These are phyloP conservation scores for Tolypocladium endophyticum DNA, from an alignment of 2,329 filamentous ascomycete genomes.

Conservation along the genomic window DNA sequence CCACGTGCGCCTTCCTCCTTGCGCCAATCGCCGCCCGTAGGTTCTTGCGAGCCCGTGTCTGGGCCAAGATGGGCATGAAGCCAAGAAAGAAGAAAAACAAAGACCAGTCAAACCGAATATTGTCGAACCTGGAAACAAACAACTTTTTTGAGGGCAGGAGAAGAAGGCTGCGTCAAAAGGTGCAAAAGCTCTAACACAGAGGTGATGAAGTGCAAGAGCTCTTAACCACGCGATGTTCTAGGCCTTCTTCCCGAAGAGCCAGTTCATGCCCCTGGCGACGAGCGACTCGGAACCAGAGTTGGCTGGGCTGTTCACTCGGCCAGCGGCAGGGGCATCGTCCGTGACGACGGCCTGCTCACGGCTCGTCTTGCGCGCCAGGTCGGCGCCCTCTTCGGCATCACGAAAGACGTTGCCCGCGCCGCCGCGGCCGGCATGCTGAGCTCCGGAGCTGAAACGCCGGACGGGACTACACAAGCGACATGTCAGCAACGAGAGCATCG, in stretches of 20 bases:
- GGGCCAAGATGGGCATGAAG: neutral
- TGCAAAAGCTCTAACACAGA: neutral
- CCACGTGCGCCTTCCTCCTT: neutral
- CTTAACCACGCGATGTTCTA: constrained; percentile 16
- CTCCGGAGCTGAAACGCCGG: constrained; percentile 46
- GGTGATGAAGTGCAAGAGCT: too few relatives aligned
- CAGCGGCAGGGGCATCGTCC: constrained; percentile 9
- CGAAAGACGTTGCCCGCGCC: constrained; percentile 63
- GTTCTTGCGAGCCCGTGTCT: neutral
- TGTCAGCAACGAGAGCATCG: constrained; percentile 1
- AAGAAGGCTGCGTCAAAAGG: neutral
- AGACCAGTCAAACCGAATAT: too few relatives aligned
- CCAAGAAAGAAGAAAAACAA: neutral
- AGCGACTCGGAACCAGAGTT: constrained; percentile 7
- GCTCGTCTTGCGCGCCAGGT: constrained; percentile 16
- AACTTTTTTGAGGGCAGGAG: neutral
- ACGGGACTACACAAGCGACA: constrained; percentile 27
- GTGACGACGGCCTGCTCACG: constrained; percentile 21
- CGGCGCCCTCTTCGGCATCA: constrained; percentile 29
- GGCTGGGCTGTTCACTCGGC: constrained; percentile 1
- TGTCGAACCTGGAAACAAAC: neutral
- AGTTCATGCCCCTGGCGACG: constrained; percentile 35
- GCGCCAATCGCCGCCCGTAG: neutral
- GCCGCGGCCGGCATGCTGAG: constrained; percentile 60
- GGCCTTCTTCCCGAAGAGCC: constrained; percentile 38